Conservation (phyloP, 2,329 filamentous ascomycete genomes). For the Neonectria hederae region DNA sequence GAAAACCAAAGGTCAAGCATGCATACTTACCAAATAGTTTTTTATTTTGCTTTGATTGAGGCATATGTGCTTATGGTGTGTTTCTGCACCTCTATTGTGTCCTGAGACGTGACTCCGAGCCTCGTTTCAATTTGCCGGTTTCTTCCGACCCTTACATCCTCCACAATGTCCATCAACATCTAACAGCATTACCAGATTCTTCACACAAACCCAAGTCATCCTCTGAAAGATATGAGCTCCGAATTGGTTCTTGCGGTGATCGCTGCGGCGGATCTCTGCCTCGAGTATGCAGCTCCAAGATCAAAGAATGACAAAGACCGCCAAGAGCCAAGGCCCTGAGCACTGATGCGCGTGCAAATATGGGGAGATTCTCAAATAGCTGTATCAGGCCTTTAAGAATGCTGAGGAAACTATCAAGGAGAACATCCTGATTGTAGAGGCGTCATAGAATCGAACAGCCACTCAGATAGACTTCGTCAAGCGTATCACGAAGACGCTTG, state of each 20-base stretch:
- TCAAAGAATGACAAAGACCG: neutral
- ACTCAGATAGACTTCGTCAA: slow-evolving; percentile 19
- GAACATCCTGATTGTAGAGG: slow-evolving; percentile 12
- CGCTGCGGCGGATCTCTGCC: neutral
- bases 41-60: no score
- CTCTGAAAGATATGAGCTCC: neutral
- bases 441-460: slow-evolving; percentile 2
- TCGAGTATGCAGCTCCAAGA: neutral
- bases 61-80: no score
- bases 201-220: no score
- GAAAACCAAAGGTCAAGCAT: no score
- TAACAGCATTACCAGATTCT: no score
- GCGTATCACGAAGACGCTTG: slow-evolving; percentile 2
- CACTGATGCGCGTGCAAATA: neutral
- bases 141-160: no score
- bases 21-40: no score
- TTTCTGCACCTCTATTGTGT: no score
- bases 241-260: neutral
- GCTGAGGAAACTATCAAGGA: slow-evolving; percentile 11
- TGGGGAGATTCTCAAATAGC: neutral
- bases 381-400: slow-evolving; percentile 12
- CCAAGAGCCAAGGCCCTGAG: no score
- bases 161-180: no score
- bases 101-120: no score
- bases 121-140: no score